Base-by-base conservation (phyloP, 352 stramenopile genomes). In the Globisporangium yorkense region DNA sequence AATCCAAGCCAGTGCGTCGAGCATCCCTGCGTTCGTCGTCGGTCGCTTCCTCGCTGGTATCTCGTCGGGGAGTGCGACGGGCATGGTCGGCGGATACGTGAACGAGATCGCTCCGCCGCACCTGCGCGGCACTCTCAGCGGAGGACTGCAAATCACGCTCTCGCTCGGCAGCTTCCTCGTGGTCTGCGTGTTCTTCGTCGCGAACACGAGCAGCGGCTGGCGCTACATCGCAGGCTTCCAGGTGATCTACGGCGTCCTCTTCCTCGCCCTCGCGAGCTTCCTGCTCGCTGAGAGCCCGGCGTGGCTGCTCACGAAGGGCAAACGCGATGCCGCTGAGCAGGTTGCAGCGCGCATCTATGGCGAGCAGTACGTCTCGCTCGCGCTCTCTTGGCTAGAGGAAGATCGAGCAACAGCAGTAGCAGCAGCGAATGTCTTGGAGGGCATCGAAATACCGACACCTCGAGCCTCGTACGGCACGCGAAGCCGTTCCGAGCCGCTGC, bases 161-260 rank as follows among this genome's bases (percentile, higher is more conserved):
- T 71, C 66, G 0, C 64, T 80, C 37, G 74, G 74, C 29, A 77
- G 79, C 47, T 57, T 87, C 15, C 10, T 75, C 15, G 72, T 80
- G 20, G 68, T 54, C 2, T 67, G 70, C n/a, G 60, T 71, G 8
- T 85, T 85, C 62, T 87, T 84, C 63, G 76, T 82, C 59, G 66
- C 68, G 33, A 69, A 78, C 59, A 79, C 75, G 5, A 68, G 62
- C 33, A 57, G 53, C 8, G 75, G 72, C 18, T 88, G 77, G 77
- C 68, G 71, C 4, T 66, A 71, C 51, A 69, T 75, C 52, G 71
- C 65, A 3, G 71, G 43, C 2, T 73, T 80, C 50, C 71, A 65
- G 10, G 65, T 72, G 37, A 53, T 77, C 21, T 59, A 73, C 2
- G 71, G 54, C 2, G 61, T 16, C 0, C 21, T 75, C 16, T 74